phyloP scores from a whole-genome alignment of 176 grass and related monocot genomes.

The Oryza brachyantha region DNA sequence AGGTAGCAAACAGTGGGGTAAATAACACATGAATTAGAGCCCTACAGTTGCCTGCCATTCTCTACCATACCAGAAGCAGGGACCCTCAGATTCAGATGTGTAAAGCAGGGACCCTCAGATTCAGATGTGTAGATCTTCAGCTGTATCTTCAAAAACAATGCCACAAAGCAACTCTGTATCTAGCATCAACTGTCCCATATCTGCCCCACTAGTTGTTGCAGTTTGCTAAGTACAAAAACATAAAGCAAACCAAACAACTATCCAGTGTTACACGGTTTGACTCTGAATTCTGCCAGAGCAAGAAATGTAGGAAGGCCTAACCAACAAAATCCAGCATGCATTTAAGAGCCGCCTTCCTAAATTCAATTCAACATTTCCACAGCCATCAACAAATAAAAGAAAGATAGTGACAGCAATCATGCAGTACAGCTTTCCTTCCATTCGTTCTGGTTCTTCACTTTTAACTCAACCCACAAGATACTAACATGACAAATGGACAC shows the following conservation, averaged over 20 bases:
- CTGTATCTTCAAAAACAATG: background rate
- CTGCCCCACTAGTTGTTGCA: background rate
- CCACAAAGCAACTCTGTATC: background rate
- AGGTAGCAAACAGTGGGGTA: background rate
- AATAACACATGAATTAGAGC: no score
- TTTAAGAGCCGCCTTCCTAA: conserved; percentile 19
- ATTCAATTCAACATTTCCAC: background rate
- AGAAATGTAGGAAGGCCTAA: background rate
- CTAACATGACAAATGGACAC: background rate
- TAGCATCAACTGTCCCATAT: no score
- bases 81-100: background rate
- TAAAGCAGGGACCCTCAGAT: background rate
- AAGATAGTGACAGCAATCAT: background rate
- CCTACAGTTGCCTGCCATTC: background rate
- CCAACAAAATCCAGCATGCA: conserved; percentile 32
- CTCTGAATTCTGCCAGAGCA: background rate
- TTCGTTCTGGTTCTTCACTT: background rate
- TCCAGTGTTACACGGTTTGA: background rate
- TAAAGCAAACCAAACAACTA: conserved; percentile 7
- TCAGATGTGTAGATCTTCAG: background rate
- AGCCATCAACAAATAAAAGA: background rate
- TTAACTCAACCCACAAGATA: background rate
- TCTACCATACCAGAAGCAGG: background rate
- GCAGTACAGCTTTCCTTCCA: background rate
- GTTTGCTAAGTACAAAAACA: background rate